Base-by-base conservation (phyloP, 345 rosid species). In the Pistacia atlantica region DNA sequence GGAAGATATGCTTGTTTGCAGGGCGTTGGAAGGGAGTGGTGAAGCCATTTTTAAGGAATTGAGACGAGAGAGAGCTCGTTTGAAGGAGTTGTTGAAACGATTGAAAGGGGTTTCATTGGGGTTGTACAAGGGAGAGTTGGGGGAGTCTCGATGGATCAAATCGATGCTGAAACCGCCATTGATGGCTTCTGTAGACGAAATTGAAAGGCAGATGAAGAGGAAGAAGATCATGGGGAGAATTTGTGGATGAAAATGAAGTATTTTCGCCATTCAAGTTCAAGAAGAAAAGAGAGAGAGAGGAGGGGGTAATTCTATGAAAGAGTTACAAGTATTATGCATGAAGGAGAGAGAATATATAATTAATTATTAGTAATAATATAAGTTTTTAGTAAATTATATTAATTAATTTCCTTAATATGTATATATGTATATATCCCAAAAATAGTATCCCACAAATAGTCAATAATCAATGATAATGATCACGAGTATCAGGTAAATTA, bases 141-240 rank as follows among this genome's bases (percentile, higher is more conserved):
- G 81, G n/a, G 84, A 85, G 76, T 82, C 81, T 0, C 84, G 74
- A 62, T 72, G 84, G 73, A 85, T 74, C 20, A 84, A 65, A 10
- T 78, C 84, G 10, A 82, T 16, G 12, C 78, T 59, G 22, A 85
- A 75, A 4, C 22, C 20, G 6, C 70, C 63, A 11, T 58, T 49
- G 35, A 67, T 5, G 49, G 80, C 76, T 59, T 18, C 63, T 73
- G 28, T 28, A 11, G 59, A n/a, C 48, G 55, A 5, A 33, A 11
- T n/a, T 48, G 55, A 16, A 28, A 61, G 12, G n/a, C n/a, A 31
- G 25, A 45, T 14, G 54, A 25, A 72, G 5, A 72, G 2, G 37
- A 59, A 38, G 4, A 37, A 2, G 52, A 59, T 45, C 20, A 22
- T 38, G 31, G 38, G 9, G 3, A 45, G 12, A 8, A 42, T 1